Base-by-base conservation (phyloP, 139 green algal genomes). In the Axilococcus clingmanii region DNA sequence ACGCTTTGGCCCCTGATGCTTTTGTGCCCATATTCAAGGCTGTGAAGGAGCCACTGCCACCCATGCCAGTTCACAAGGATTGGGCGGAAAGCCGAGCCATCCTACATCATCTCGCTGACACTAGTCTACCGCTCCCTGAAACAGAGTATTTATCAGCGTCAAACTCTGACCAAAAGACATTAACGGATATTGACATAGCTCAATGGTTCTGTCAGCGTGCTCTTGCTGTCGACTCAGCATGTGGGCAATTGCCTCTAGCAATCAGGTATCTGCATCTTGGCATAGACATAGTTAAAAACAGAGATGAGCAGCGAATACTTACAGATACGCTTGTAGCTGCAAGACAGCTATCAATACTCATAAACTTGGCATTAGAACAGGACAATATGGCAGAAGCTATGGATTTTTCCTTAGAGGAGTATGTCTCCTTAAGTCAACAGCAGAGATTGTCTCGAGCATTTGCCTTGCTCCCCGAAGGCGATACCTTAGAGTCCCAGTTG, bases 21-120 rank as follows among this genome's bases (percentile, higher is more conserved):
- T 72, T 16, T 15, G 30, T 33, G 40, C 57, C 2, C 29, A 32
- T 22, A 19, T 57, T 1, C 42, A 67, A 20, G 57, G 48, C 8
- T 40, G 49, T 20, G 22, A 57, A 44, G 19, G 12, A 14, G 29
- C 24, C 17, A 7, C 52, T 11, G n/a, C n/a, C n/a, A n/a, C n/a
- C n/a, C n/a, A n/a, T n/a, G n/a, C 27, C 35, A 9, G 25, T 41
- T 1, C 5, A 42, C 2, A 3, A 55, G 0, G 64, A 66, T 48
- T 63, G 57, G 57, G 57, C 29, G 15, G 64, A 72, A 24, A 45
- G 5, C 22, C 15, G n/a, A 1, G 42, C 33, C n/a, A n/a, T n/a
- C n/a, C n/a, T n/a, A n/a, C n/a, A n/a, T n/a, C n/a, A n/a, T n/a
- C n/a, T n/a, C n/a, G n/a, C n/a, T n/a, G n/a, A n/a, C n/a, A n/a